Percentiles rank a stretch among this genome's conserved stretches.
These are phyloP conservation scores for Polytolypa hystricis DNA, from an alignment of 2,329 filamentous ascomycete species.

Conservation along the genomic window DNA sequence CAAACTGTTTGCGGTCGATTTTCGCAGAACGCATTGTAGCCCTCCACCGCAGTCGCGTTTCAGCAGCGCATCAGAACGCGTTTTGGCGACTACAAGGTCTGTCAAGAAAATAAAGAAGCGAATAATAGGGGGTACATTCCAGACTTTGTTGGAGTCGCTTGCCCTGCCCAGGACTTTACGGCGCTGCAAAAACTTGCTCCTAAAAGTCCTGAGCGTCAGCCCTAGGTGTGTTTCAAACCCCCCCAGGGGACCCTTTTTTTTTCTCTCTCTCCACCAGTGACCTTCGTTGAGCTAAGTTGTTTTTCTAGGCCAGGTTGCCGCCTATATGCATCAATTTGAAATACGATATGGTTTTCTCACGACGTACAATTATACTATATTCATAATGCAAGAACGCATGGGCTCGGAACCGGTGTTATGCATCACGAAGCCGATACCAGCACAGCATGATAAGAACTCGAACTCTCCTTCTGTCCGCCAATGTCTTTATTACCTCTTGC, in stretches of 20 bases:
- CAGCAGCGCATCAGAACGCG: neutral
- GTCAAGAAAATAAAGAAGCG: neutral
- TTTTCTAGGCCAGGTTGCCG: constrained; percentile 9
- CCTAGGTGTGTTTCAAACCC: neutral
- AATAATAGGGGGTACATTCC: neutral
- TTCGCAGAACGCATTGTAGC: neutral
- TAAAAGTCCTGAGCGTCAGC: neutral
- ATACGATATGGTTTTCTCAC: constrained; percentile 10
- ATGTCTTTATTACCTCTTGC: constrained; percentile 7
- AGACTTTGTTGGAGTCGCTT: neutral
- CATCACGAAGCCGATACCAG: constrained; percentile 4
- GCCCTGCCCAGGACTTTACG: neutral
- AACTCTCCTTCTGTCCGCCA: constrained; percentile 6
- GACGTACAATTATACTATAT: constrained; percentile 10
- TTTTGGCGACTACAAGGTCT: constrained; percentile 2
- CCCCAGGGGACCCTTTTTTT: neutral
- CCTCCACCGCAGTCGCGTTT: neutral
- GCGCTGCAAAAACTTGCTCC: neutral
- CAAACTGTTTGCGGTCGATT: neutral
- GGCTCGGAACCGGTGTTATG: constrained; percentile 1
- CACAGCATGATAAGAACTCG: neutral
- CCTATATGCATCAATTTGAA: constrained; percentile 9
- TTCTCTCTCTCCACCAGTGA: neutral
- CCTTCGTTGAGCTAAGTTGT: neutral
- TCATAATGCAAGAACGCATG: constrained; percentile 3